Evolutionary conservation across 805 yeast species (phyloP).

Genomic region (Starmerella stellata): DNA sequence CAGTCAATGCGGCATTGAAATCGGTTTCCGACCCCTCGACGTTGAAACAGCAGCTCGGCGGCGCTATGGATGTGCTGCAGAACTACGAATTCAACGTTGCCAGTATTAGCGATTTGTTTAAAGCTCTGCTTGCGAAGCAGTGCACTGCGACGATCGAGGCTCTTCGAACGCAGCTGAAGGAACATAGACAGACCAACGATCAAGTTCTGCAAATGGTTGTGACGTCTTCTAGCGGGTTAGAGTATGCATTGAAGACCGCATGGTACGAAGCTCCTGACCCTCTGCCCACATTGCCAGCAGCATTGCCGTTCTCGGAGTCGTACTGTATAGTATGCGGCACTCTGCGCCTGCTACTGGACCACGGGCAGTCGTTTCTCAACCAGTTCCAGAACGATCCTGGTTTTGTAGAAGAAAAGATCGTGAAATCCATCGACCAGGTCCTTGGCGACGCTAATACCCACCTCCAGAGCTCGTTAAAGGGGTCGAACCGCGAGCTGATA

Average conservation of each 20-base stretch:
- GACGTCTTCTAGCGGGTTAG: conserved; percentile 39
- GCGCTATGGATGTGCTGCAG: conserved; percentile 59
- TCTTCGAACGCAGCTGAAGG: conserved; percentile 44
- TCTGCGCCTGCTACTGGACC: conserved; percentile 44
- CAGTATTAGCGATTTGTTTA: conserved; percentile 43
- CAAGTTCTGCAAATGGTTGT: conserved; percentile 65
- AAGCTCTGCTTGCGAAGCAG: conserved; percentile 40
- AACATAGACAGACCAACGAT: conserved; percentile 56
- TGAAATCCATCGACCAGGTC: conserved; percentile 47
- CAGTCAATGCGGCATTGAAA: conserved; percentile 16
- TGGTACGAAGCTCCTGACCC: conserved; percentile 43
- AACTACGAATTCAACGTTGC: conserved; percentile 43
- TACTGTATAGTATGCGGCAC: conserved; percentile 76
- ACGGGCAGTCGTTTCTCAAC: conserved; percentile 45
- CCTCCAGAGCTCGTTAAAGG: conserved; percentile 40
- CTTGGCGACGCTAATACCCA: conserved; percentile 47
- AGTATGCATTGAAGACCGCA: conserved; percentile 42
- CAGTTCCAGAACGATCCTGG: conserved; percentile 45
- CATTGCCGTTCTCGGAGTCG: conserved; percentile 73
- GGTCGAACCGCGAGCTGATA: conserved; percentile 71
- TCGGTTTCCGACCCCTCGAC: conserved; percentile 20
- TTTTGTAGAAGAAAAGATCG: conserved; percentile 40
- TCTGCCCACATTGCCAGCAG: conserved; percentile 31
- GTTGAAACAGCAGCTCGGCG: conserved; percentile 46
- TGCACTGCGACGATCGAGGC: conserved; percentile 37